phyloP scores from a whole-genome alignment of 345 rosid genomes.

The Dipteronia dyeriana region DNA sequence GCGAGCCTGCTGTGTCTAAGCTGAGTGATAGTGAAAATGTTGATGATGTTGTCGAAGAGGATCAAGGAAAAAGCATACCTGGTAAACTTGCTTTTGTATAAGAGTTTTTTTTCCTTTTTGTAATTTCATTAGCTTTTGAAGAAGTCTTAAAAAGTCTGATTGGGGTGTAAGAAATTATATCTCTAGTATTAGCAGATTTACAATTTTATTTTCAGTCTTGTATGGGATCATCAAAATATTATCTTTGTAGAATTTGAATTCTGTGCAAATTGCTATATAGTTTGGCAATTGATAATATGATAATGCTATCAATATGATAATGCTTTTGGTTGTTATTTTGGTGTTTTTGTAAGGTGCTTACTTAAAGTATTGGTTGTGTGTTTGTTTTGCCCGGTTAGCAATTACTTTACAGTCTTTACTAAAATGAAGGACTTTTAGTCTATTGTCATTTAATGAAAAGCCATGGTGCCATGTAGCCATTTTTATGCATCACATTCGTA shows the following conservation, averaged over 20 bases:
- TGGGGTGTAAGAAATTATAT: conserved; percentile 12
- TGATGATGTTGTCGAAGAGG: conserved; percentile 44
- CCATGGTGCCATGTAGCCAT: neutral
- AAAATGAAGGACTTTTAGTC: neutral
- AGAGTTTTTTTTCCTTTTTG: conserved; percentile 23
- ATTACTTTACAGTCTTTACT: neutral
- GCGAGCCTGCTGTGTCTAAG: conserved; percentile 40
- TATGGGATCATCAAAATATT: conserved; percentile 3
- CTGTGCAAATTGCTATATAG: neutral
- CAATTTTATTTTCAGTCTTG: neutral
- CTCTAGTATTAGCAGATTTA: conserved; percentile 12
- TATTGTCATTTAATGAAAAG: neutral
- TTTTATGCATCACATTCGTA: neutral
- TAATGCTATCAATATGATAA: neutral
- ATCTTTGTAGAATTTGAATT: conserved; percentile 5
- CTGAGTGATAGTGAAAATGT: conserved; percentile 31
- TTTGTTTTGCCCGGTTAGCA: neutral
- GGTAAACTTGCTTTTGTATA: conserved; percentile 53
- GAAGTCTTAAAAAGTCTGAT: conserved; percentile 17
- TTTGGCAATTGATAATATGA: neutral
- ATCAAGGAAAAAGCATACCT: conserved; percentile 37
- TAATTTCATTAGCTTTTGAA: conserved; percentile 11
- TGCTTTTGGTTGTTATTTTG: neutral
- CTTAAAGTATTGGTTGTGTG: neutral
- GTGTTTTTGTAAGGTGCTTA: neutral